Conservation (phyloP, 2,329 filamentous ascomycete genomes). For the Colletotrichum sansevieriae region DNA sequence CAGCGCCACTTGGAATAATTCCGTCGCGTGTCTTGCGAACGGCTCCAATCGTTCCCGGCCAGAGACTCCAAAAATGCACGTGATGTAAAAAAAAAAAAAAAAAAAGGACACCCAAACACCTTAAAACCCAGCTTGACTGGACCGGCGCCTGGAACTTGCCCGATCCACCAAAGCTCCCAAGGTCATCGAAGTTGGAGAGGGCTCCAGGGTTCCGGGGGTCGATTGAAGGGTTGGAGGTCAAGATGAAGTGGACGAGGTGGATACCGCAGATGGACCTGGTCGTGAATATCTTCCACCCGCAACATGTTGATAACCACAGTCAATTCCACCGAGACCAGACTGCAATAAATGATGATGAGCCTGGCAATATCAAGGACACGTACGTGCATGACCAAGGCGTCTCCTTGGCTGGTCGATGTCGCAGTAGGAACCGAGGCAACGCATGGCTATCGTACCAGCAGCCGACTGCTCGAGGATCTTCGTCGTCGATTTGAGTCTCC, state of each 20-base stretch:
- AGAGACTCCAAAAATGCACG: conserved; percentile 25
- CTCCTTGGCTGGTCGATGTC: background rate
- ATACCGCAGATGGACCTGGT: conserved; percentile 15
- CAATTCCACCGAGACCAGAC: conserved; percentile 3
- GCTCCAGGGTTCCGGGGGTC: conserved; percentile 6
- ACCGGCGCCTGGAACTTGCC: conserved; percentile 4
- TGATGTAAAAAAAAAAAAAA: too few relatives aligned
- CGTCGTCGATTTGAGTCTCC: background rate
- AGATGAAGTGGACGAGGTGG: conserved; percentile 29
- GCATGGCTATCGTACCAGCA: conserved; percentile 4
- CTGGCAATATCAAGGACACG: conserved; percentile 18
- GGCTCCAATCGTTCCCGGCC: conserved; percentile 27
- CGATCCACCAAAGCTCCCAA: conserved; percentile 23
- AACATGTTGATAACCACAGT: conserved; percentile 25
- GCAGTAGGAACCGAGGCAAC: background rate
- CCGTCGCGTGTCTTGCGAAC: conserved; percentile 23
- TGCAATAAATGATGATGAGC: conserved; percentile 32
- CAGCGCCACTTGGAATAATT: conserved; percentile 1
- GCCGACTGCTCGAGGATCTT: conserved; percentile 6
- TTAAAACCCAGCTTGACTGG: conserved; percentile 12
- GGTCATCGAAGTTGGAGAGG: background rate
- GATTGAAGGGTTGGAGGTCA: conserved; percentile 16
- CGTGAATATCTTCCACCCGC: conserved; percentile 16
- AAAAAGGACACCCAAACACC: conserved; percentile 11
- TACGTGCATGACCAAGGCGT: conserved; percentile 21